These are phyloP conservation scores for Cadophora malorum DNA, from an alignment of 2,329 filamentous ascomycete genomes.

Conservation along the genomic window DNA sequence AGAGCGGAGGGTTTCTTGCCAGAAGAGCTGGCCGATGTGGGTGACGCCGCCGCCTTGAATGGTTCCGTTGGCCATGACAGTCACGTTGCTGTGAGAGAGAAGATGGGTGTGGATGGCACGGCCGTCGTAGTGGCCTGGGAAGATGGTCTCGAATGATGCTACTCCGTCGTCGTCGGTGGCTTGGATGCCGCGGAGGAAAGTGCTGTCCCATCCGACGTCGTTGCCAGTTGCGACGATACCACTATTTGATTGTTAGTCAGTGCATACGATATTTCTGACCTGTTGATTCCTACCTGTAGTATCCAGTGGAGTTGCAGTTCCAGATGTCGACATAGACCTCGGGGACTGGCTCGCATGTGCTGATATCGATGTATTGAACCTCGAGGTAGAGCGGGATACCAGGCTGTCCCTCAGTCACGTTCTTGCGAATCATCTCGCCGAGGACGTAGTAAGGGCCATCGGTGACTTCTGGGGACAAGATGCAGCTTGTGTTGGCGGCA, in stretches of 20 bases:
- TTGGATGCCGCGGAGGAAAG: not conserved
- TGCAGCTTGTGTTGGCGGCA: not conserved
- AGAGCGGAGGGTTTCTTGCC: not conserved
- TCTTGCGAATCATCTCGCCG: not conserved
- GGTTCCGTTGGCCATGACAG: not conserved
- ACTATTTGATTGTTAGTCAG: not conserved
- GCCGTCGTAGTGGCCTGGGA: not conserved
- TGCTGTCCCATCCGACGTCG: not conserved
- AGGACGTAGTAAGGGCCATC: not conserved
- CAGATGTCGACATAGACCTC: constrained; percentile 49
- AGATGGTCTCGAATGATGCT: not conserved
- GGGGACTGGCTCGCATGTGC: constrained; percentile 49
- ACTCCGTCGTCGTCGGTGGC: not conserved
- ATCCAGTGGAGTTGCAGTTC: constrained; percentile 50
- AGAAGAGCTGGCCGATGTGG: not conserved
- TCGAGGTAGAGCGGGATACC: constrained; percentile 25
- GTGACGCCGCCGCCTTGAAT: not conserved
- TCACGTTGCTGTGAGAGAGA: not conserved
- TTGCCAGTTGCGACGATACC: not conserved
- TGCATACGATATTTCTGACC: too few relatives aligned
- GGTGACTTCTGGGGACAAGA: not conserved
- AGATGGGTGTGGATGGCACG: not conserved
- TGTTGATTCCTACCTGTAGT: constrained; percentile 40
- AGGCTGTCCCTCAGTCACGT: not conserved
- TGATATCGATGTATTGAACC: constrained; percentile 50